phyloP scores from a whole-genome alignment of 2,329 filamentous ascomycete genomes.

The Magnaporthiopsis poae region DNA sequence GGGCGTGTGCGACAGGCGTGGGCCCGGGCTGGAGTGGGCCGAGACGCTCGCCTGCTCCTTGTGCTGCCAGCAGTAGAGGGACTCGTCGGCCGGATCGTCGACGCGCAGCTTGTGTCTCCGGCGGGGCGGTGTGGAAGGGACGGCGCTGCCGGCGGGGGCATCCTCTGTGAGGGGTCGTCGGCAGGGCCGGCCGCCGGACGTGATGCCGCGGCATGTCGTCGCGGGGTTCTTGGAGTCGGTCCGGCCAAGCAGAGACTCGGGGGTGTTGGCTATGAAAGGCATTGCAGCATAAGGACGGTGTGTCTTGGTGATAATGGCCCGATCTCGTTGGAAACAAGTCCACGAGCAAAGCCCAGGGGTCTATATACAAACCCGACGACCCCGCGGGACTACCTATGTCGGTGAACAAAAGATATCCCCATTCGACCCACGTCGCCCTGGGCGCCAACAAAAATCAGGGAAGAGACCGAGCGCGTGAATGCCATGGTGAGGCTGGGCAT shows the following conservation, averaged over 20 bases:
- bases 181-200: constrained; percentile 71
- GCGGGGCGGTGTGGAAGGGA: constrained; percentile 13
- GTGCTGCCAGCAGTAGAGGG: constrained; percentile 90
- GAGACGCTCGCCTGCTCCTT: constrained; percentile 65
- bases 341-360: no score
- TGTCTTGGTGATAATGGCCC: no score
- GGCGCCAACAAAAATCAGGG: neutral
- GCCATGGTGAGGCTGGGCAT: constrained; percentile 6
- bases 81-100: constrained; percentile 44
- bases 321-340: neutral
- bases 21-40: constrained; percentile 35
- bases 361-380: no score
- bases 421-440: neutral
- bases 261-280: constrained; percentile 62
- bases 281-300: constrained; percentile 26
- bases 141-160: constrained; percentile 19
- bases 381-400: neutral
- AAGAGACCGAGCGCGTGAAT: neutral
- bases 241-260: constrained; percentile 68
- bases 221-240: constrained; percentile 76
- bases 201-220: constrained; percentile 82
- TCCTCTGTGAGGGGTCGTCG: constrained; percentile 58
- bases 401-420: neutral
- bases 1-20: constrained; percentile 33
- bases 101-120: constrained; percentile 24